Conservation (phyloP, 176 grass and related monocot genomes). For the Tuctoria greenei region DNA sequence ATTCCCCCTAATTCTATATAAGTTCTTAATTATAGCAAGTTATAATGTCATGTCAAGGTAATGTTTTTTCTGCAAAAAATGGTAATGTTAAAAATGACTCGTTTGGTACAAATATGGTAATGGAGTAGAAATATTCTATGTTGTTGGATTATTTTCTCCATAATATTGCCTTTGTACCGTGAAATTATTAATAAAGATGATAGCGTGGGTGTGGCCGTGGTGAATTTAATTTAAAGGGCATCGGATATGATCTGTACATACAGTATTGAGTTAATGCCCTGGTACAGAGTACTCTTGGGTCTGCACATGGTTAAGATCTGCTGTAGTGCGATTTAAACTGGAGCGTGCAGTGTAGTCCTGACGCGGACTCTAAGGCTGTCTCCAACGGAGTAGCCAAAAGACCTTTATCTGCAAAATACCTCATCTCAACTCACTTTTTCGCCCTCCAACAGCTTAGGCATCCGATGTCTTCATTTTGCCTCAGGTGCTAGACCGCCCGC, state of each 20-base stretch:
- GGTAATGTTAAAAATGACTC: slow-evolving; percentile 10
- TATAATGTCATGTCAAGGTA: slow-evolving; percentile 11
- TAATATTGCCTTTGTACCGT: background rate
- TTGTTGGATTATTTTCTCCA: slow-evolving; percentile 32
- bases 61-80: too few relatives aligned
- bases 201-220: background rate
- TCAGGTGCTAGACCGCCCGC: too few relatives aligned
- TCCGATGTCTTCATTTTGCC: too few relatives aligned
- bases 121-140: background rate
- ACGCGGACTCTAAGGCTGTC: too few relatives aligned
- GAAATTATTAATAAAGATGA: slow-evolving; percentile 15
- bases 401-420: too few relatives aligned
- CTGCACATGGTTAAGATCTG: slow-evolving; percentile 30
- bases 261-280: slow-evolving; percentile 22
- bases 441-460: too few relatives aligned
- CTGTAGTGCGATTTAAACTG: background rate
- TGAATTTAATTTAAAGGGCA: slow-evolving; percentile 18
- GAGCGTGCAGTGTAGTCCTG: background rate
- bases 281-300: slow-evolving; percentile 5
- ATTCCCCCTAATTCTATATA: background rate
- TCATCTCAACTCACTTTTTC: too few relatives aligned
- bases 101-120: background rate
- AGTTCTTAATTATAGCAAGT: slow-evolving; percentile 21
- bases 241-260: slow-evolving; percentile 28
- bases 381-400: too few relatives aligned